Conservation (phyloP, 208 protist species). For the Plasmodiophora brassicae region DNA sequence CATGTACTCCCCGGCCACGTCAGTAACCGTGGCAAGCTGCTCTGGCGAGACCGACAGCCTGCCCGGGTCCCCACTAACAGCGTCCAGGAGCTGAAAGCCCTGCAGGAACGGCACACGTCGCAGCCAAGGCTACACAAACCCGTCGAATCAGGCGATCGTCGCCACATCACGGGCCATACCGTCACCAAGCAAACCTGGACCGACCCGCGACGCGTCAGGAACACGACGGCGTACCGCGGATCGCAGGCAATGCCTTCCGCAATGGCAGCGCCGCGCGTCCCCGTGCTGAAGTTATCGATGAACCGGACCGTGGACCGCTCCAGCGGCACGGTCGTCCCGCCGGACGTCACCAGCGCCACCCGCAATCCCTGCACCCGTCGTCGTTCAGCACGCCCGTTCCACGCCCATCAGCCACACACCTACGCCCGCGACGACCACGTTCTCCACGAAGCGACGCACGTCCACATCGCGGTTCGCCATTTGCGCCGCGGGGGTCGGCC, state of each 20-base stretch:
- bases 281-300: slow-evolving; percentile 64
- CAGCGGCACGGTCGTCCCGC: slow-evolving; percentile 59
- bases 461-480: no score
- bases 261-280: slow-evolving; percentile 53
- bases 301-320: slow-evolving; percentile 60
- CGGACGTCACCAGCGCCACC: slow-evolving; percentile 48
- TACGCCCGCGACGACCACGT: no score
- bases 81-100: background rate
- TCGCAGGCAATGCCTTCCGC: slow-evolving; percentile 45
- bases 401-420: no score
- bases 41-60: background rate
- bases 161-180: no score
- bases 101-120: background rate
- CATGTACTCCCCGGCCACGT: background rate
- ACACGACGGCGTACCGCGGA: slow-evolving; percentile 11
- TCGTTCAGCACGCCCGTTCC: no score
- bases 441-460: no score
- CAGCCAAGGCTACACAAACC: background rate
- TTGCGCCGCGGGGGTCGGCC: no score
- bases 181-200: no score
- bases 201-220: background rate
- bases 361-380: background rate
- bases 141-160: no score
- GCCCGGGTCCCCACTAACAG: no score
- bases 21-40: background rate